Conservation (phyloP, 495 filamentous ascomycete species). For the Entonaema liquescens region DNA sequence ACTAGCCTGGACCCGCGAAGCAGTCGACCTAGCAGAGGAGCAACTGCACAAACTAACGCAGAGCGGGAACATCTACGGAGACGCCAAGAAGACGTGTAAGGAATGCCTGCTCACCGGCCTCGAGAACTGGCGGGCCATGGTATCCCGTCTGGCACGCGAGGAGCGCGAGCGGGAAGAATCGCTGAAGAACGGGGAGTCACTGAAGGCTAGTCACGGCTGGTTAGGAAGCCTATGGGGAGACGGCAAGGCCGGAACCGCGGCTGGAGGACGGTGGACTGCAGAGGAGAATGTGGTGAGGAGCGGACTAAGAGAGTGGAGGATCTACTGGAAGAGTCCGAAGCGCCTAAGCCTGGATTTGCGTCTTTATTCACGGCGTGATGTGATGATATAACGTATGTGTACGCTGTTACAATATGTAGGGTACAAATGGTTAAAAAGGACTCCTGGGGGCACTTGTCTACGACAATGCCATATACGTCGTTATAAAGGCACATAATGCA, state of each 20-base stretch:
- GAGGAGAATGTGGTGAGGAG: conserved; percentile 63
- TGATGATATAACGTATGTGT: background rate
- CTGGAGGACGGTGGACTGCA: conserved; percentile 55
- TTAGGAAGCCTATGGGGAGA: conserved; percentile 56
- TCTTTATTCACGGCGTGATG: conserved; percentile 52
- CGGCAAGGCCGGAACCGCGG: conserved; percentile 34
- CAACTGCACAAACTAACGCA: conserved; percentile 51
- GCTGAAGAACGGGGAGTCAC: conserved; percentile 26
- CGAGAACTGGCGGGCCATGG: conserved; percentile 81
- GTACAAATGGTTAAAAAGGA: background rate
- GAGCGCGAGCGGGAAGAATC: conserved; percentile 51
- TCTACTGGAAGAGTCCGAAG: conserved; percentile 58
- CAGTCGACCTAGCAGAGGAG: conserved; percentile 71
- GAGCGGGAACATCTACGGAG: conserved; percentile 2
- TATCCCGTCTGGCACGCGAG: conserved; percentile 63
- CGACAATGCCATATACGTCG: background rate
- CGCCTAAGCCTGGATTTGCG: conserved; percentile 46
- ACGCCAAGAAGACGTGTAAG: conserved; percentile 65
- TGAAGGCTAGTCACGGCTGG: conserved; percentile 21
- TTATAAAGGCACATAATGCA: background rate
- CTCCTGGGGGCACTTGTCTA: background rate
- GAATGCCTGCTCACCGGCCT: conserved; percentile 76
- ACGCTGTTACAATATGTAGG: background rate
- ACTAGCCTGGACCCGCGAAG: conserved; percentile 84
- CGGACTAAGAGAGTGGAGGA: conserved; percentile 53